Base-by-base conservation (phyloP, 306 rosid species). In the Vicia sativa region DNA sequence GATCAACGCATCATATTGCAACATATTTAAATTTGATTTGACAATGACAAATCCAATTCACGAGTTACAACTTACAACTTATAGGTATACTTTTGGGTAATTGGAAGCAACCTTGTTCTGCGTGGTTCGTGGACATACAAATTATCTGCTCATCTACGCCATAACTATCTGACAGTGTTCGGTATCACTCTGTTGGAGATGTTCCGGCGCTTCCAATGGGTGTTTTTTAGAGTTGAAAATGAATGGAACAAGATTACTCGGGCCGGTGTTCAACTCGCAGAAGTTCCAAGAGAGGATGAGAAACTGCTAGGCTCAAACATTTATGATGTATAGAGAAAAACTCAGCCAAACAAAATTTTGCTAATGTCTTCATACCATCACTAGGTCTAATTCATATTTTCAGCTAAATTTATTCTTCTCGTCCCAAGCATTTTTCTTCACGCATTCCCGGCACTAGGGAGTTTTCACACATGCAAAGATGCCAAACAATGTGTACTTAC, bases 41-140 rank as follows among this genome's bases (percentile, higher is more conserved):
- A 67, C 53, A 49, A 55, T 76, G 52, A 55, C 41, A 43, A 56
- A 62, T 62, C 71, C 25, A 31, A 62, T 41, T 37, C 62, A 65
- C 35, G 49, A 50, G 37, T 72, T 78, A 74, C 96, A 34, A 34
- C 38, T 34, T 34, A 7, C 38, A 34, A 34, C 38, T 34, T 34
- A 7, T 2, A 93, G 97, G 73, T 93, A 53, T 93, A 86, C 77
- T 79, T 83, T 75, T 93, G 97, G 97, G 96, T 74, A 62, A 80
- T 93, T 15, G 87, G 87, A 59, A 93, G 96, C 85, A 93, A 93
- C 89, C 84, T 90, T 70, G 31, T 93, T 49, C 66, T 93, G 69
- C 95, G 97, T 15, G 84, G 99, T 72, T 79, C 99, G 0, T 90
- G 99, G 99, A 93, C 99, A 7, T 93, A 90, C 71, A 93, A 93